Conservation (phyloP, 1,284 basidiomycete genomes). For the Ceratobasidium sp. region DNA sequence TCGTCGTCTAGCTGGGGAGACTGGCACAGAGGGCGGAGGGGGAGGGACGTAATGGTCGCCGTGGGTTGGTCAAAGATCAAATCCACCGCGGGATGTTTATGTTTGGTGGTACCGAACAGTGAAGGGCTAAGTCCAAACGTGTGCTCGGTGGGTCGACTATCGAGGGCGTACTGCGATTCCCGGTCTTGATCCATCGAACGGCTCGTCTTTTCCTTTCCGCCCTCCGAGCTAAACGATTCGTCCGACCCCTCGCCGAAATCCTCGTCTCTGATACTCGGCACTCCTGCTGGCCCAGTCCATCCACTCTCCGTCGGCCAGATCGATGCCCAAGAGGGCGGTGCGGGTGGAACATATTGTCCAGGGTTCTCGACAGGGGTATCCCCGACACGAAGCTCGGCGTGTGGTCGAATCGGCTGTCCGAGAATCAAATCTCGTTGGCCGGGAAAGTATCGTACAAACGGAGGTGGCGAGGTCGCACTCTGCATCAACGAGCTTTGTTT, state of each 20-base stretch:
- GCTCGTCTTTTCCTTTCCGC: background rate
- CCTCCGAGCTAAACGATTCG: background rate
- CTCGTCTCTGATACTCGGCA: slow-evolving; percentile 10
- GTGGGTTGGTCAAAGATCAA: background rate
- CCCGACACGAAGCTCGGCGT: too few species aligned
- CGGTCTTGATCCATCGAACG: background rate
- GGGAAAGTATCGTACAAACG: background rate
- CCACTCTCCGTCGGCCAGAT: slow-evolving; percentile 38
- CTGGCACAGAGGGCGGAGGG: background rate
- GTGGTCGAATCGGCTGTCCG: too few species aligned
- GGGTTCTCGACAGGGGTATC: slow-evolving; percentile 13
- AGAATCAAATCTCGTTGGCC: background rate
- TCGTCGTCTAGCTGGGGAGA: slow-evolving; percentile 26
- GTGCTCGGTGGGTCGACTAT: background rate
- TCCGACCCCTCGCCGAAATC: background rate
- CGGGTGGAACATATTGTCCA: slow-evolving; percentile 10
- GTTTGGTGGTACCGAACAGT: background rate
- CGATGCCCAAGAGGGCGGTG: slow-evolving; percentile 40
- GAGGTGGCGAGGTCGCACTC: slow-evolving; percentile 34
- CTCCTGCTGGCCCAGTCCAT: slow-evolving; percentile 32
- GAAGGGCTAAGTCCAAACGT: slow-evolving; percentile 12
- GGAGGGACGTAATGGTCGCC: background rate
- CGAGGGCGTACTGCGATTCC: background rate
- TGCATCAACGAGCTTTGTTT: slow-evolving; percentile 21
- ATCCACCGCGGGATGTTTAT: background rate